These are phyloP conservation scores for Rhizomucor pusillus DNA, from an alignment of 371 early-diverging fungal species.

Conservation along the genomic window DNA sequence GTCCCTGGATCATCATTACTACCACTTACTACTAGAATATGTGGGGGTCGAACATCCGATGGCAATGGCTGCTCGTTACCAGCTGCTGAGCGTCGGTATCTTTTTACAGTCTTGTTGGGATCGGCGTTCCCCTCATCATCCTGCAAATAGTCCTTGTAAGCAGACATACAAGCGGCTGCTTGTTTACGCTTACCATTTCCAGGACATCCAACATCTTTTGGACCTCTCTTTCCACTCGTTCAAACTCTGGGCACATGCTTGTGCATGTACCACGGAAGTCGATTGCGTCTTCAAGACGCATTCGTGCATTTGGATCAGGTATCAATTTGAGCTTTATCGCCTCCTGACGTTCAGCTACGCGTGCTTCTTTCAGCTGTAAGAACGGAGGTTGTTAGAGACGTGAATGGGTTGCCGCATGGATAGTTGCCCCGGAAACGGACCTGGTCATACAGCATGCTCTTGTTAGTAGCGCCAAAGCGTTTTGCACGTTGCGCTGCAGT, in stretches of 20 bases:
- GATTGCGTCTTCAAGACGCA: conserved; percentile 64
- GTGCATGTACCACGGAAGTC: conserved; percentile 77
- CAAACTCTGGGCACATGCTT: conserved; percentile 90
- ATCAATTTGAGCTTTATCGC: conserved; percentile 53
- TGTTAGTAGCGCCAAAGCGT: conserved; percentile 27
- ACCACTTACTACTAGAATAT: conserved; percentile 57
- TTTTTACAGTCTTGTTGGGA: conserved; percentile 73
- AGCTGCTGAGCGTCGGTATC: conserved; percentile 85
- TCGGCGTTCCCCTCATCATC: conserved; percentile 55
- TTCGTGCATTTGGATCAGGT: conserved; percentile 57
- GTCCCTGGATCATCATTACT: no score
- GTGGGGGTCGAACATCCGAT: conserved; percentile 87
- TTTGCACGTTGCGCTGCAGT: conserved; percentile 25
- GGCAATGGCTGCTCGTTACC: conserved; percentile 87
- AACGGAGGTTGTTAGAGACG: neutral
- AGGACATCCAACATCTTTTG: conserved; percentile 70
- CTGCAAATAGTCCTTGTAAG: conserved; percentile 26
- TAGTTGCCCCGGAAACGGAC: conserved; percentile 10
- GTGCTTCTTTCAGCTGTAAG: conserved; percentile 39
- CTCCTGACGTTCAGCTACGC: conserved; percentile 40
- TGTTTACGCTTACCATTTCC: conserved; percentile 57
- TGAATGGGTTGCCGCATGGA: neutral
- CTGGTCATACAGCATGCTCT: conserved; percentile 21
- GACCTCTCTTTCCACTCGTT: conserved; percentile 83
- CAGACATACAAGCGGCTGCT: neutral